These are phyloP conservation scores for Forsythia suspensa DNA, from an alignment of 257 asterid genomes.

Conservation along the genomic window DNA sequence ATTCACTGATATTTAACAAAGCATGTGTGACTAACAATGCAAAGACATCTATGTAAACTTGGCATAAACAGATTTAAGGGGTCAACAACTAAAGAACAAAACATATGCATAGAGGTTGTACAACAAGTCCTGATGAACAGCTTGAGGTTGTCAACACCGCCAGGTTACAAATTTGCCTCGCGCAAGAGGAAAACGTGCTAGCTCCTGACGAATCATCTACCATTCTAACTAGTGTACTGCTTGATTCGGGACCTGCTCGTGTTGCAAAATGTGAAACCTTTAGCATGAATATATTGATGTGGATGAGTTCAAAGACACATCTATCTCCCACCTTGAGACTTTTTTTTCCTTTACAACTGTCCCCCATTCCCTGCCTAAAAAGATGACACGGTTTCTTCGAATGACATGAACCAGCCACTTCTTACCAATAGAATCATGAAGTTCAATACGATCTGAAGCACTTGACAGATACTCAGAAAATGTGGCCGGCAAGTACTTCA, in stretches of 20 bases:
- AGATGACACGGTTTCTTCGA: background rate
- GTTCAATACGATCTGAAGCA: background rate
- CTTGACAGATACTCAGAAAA: background rate
- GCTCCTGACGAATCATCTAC: background rate
- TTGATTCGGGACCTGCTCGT: background rate
- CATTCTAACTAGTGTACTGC: background rate
- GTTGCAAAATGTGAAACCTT: background rate
- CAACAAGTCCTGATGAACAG: too few relatives aligned
- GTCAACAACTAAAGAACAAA: too few relatives aligned
- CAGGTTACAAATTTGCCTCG: too few relatives aligned
- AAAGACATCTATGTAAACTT: too few relatives aligned
- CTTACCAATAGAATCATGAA: slow-evolving; percentile 17
- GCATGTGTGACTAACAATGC: too few relatives aligned
- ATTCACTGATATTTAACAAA: too few relatives aligned
- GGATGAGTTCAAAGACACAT: background rate
- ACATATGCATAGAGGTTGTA: too few relatives aligned
- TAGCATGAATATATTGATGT: background rate
- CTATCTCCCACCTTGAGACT: background rate
- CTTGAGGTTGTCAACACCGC: too few relatives aligned
- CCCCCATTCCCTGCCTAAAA: background rate
- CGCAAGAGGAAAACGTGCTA: too few relatives aligned
- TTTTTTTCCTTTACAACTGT: background rate
- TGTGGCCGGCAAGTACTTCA: background rate
- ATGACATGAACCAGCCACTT: background rate
- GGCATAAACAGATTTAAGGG: too few relatives aligned